These are phyloP conservation scores for Claviceps sp. DNA, from an alignment of 2,329 filamentous ascomycete genomes.

Conservation along the genomic window DNA sequence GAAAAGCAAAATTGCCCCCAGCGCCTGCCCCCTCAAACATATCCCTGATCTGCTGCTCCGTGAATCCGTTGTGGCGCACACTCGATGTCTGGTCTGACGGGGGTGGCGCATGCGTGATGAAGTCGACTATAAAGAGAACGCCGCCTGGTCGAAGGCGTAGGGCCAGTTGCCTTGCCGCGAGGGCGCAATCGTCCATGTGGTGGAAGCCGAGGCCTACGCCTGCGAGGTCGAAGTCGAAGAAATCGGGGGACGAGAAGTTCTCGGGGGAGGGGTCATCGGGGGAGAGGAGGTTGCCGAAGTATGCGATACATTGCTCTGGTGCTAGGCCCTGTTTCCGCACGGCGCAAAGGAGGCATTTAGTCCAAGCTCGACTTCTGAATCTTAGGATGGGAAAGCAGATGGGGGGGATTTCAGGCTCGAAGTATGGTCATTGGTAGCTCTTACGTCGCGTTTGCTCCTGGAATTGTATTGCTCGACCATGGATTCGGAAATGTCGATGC, in stretches of 20 bases:
- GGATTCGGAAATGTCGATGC: slow-evolving; percentile 56
- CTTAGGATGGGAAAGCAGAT: too few species aligned
- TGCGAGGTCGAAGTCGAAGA: slow-evolving; percentile 56
- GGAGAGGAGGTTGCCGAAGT: slow-evolving; percentile 43
- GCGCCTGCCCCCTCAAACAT: slow-evolving; percentile 54
- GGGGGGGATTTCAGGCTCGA: neutral
- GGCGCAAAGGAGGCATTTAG: too few species aligned
- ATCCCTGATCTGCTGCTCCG: slow-evolving; percentile 38
- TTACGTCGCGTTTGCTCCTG: slow-evolving; percentile 39
- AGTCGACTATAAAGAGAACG: slow-evolving; percentile 54
- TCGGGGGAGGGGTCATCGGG: slow-evolving; percentile 33
- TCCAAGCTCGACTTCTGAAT: too few species aligned
- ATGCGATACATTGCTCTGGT: slow-evolving; percentile 39
- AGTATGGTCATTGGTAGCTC: neutral
- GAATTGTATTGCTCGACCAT: slow-evolving; percentile 59
- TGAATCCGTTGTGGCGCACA: slow-evolving; percentile 55
- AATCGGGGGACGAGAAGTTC: slow-evolving; percentile 45
- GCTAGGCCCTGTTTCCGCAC: slow-evolving; percentile 28
- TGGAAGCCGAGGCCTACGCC: slow-evolving; percentile 51
- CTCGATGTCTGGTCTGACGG: slow-evolving; percentile 25
- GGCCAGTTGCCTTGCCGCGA: slow-evolving; percentile 45
- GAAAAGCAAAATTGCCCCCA: slow-evolving; percentile 41
- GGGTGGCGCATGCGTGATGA: slow-evolving; percentile 38
- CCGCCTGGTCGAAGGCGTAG: slow-evolving; percentile 52
- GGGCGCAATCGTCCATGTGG: slow-evolving; percentile 51